Evolutionary conservation across 2,329 filamentous ascomycete species (phyloP).

Genomic region (Ophiostoma fasciatum): DNA sequence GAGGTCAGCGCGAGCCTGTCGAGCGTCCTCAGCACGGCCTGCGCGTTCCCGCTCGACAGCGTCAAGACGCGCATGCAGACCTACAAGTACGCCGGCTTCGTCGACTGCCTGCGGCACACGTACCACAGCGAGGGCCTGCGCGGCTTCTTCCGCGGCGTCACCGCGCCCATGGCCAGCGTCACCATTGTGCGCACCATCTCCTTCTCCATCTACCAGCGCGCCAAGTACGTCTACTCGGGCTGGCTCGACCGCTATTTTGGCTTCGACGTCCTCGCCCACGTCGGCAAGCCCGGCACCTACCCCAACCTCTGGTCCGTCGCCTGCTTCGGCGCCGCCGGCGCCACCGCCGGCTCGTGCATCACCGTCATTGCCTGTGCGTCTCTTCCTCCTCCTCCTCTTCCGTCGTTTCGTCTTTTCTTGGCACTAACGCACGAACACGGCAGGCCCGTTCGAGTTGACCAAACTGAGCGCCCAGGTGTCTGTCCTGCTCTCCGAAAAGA

Average conservation of each 20-base stretch:
- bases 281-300: constrained; percentile 53
- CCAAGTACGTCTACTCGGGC: constrained; percentile 58
- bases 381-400: too few species aligned
- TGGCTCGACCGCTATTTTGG: constrained; percentile 53
- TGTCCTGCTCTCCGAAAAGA: constrained; percentile 52
- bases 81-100: constrained; percentile 61
- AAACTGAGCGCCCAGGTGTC: constrained; percentile 80
- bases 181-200: constrained; percentile 25
- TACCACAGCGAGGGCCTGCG: constrained; percentile 57
- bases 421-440: too few species aligned
- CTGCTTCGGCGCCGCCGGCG: constrained; percentile 66
- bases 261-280: constrained; percentile 57
- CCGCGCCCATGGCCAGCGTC: constrained; percentile 54
- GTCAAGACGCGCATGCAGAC: constrained; percentile 85
- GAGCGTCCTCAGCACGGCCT: constrained; percentile 63
- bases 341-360: constrained; percentile 64
- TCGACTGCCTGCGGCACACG: constrained; percentile 60
- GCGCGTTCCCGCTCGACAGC: constrained; percentile 76
- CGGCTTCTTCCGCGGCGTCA: constrained; percentile 73
- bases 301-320: constrained; percentile 59
- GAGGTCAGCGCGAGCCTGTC: constrained; percentile 66
- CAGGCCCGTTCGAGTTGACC: constrained; percentile 75
- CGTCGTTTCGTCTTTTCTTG: too few species aligned
- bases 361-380: constrained; percentile 63
- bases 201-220: constrained; percentile 49